Evolutionary conservation across 2,329 filamentous ascomycete genomes (phyloP).

Genomic region (Trichoderma brevicompactum): DNA sequence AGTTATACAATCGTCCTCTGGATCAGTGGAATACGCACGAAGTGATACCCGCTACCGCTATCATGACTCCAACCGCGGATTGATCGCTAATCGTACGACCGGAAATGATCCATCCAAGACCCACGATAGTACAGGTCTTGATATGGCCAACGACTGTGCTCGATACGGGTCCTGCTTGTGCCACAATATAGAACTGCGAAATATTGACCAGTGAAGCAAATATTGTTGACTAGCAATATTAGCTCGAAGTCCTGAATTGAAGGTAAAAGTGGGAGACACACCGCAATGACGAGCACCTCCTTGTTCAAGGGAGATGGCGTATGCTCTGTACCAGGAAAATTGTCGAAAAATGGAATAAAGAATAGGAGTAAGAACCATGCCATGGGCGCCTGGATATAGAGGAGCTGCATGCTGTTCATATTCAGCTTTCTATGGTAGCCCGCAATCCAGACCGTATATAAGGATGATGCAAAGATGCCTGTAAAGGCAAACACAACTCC

Average conservation of each 20-base stretch:
- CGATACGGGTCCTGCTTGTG: constrained; percentile 64
- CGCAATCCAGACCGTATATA: constrained; percentile 72
- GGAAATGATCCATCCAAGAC: constrained; percentile 62
- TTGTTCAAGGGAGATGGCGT: background rate
- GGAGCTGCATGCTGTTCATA: constrained; percentile 70
- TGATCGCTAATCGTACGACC: constrained; percentile 61
- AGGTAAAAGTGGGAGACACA: constrained; percentile 40
- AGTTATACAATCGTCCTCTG: constrained; percentile 7
- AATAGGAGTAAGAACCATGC: constrained; percentile 67
- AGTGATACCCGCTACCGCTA: constrained; percentile 62
- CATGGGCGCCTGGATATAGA: constrained; percentile 70
- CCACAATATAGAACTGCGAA: constrained; percentile 66
- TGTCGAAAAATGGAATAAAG: constrained; percentile 68
- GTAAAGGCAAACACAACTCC: constrained; percentile 68
- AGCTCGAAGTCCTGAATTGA: constrained; percentile 7
- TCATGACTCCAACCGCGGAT: constrained; percentile 57
- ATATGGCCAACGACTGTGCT: constrained; percentile 69
- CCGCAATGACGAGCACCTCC: constrained; percentile 42
- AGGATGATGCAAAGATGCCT: constrained; percentile 66
- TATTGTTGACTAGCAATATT: constrained; percentile 56
- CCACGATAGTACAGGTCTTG: constrained; percentile 69
- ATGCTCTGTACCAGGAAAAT: constrained; percentile 53
- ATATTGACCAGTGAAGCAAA: constrained; percentile 70
- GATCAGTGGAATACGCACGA: constrained; percentile 48
- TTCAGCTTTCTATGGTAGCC: constrained; percentile 67